Evolutionary conservation across 129 eudicot genomes (phyloP).

Genomic region (Ambrosia artemisiifolia): DNA sequence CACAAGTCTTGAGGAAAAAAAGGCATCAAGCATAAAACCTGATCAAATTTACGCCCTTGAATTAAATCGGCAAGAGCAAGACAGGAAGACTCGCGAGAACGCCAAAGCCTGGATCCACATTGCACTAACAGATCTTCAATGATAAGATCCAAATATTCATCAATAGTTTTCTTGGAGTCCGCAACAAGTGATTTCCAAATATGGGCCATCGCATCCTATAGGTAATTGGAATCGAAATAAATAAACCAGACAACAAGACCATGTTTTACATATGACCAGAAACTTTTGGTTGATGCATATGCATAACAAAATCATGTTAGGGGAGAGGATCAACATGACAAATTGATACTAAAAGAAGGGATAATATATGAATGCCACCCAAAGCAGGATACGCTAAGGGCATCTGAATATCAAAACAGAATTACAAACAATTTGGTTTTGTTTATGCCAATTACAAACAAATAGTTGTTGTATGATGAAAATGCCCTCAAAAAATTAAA

Average conservation of each 20-base stretch:
- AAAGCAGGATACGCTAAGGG: neutral
- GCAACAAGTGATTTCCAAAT: slow-evolving; percentile 92
- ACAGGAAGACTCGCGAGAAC: slow-evolving; percentile 98
- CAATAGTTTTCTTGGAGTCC: slow-evolving; percentile 83
- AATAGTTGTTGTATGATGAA: neutral
- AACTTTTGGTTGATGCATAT: slow-evolving; percentile 10
- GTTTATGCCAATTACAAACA: slow-evolving; percentile 2
- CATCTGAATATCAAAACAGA: neutral
- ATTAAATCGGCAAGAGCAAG: slow-evolving; percentile 89
- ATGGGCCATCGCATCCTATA: slow-evolving; percentile 96
- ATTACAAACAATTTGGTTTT: neutral
- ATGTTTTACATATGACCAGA: neutral
- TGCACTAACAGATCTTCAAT: slow-evolving; percentile 81
- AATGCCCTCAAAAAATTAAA: neutral
- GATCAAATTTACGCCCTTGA: slow-evolving; percentile 88
- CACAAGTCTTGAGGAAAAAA: neutral
- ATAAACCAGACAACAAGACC: neutral
- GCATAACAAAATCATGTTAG: slow-evolving; percentile 2
- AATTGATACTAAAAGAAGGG: neutral
- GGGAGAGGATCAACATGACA: neutral
- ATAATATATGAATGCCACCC: neutral
- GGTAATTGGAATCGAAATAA: neutral
- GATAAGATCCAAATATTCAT: slow-evolving; percentile 74
- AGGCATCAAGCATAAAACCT: slow-evolving; percentile 43
- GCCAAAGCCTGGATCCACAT: slow-evolving; percentile 98